Conservation (phyloP, 495 filamentous ascomycete species). For the Jackrogersella multiformis region DNA sequence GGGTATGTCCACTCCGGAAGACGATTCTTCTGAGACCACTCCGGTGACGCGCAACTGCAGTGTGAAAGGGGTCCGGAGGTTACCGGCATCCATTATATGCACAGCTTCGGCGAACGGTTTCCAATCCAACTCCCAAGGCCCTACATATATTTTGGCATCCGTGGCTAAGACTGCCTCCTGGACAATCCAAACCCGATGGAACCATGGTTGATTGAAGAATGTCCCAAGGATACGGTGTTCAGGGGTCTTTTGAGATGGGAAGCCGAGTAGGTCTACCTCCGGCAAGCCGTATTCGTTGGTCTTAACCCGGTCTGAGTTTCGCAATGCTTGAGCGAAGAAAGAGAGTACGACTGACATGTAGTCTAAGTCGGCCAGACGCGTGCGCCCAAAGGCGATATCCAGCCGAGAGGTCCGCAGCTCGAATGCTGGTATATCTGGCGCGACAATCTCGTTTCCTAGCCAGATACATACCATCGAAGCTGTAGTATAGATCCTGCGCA, state of each 20-base stretch:
- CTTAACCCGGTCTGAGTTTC: slow-evolving; percentile 1
- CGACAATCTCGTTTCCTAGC: background rate
- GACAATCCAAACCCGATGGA: slow-evolving; percentile 9
- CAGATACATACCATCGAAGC: background rate
- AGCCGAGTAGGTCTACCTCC: background rate
- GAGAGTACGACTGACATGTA: slow-evolving; percentile 1
- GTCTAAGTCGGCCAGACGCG: background rate
- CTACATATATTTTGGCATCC: slow-evolving; percentile 1
- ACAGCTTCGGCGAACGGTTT: slow-evolving; percentile 7
- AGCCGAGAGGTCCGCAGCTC: background rate
- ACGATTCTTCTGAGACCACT: background rate
- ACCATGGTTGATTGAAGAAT: slow-evolving; percentile 6
- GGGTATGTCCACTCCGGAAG: background rate
- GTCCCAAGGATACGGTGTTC: background rate
- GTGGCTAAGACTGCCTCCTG: slow-evolving; percentile 9
- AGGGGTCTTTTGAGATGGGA: background rate
- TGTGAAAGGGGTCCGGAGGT: background rate
- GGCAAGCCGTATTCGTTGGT: background rate
- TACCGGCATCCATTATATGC: background rate
- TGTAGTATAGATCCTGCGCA: slow-evolving; percentile 2
- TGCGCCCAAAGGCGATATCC: background rate
- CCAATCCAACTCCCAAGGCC: slow-evolving; percentile 11
- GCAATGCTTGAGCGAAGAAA: slow-evolving; percentile 7
- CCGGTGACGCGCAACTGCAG: background rate
- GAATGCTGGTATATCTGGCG: background rate